These are phyloP conservation scores for Vinca minor DNA, from an alignment of 257 asterid genomes.

Conservation along the genomic window DNA sequence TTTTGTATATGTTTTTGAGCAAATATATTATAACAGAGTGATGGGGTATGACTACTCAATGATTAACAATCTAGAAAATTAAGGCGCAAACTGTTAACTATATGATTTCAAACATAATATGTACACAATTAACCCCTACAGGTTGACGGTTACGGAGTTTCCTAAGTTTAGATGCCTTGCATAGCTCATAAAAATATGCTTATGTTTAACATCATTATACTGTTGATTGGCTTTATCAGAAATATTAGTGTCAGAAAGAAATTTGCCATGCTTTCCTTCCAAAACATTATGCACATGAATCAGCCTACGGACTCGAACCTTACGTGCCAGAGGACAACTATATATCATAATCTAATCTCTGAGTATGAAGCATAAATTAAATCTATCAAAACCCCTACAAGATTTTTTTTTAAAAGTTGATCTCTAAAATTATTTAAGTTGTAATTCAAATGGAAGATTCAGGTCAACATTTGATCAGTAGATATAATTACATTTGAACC, in stretches of 20 bases:
- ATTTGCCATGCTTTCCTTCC: not conserved
- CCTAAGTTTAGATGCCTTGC: not conserved
- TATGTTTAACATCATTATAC: not conserved
- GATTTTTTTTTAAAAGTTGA: too few relatives aligned
- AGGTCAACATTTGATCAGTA: not conserved
- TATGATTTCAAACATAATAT: not conserved
- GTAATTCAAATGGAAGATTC: not conserved
- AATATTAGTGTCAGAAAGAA: not conserved
- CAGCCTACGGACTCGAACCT: not conserved
- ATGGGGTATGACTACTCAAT: not conserved
- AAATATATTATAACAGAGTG: too few relatives aligned
- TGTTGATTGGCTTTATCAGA: too few relatives aligned
- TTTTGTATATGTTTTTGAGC: not conserved
- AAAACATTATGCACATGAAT: not conserved
- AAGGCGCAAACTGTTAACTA: not conserved
- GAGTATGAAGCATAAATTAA: not conserved
- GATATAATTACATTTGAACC: not conserved
- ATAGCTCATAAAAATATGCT: not conserved
- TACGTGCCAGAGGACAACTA: not conserved
- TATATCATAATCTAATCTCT: not conserved
- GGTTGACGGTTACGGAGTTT: not conserved
- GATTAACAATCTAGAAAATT: not conserved
- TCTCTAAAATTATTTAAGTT: not conserved
- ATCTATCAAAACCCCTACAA: too few relatives aligned
- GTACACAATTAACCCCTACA: not conserved